These are phyloP conservation scores for Neurospora africana DNA, from an alignment of 495 filamentous ascomycete genomes.

Conservation along the genomic window DNA sequence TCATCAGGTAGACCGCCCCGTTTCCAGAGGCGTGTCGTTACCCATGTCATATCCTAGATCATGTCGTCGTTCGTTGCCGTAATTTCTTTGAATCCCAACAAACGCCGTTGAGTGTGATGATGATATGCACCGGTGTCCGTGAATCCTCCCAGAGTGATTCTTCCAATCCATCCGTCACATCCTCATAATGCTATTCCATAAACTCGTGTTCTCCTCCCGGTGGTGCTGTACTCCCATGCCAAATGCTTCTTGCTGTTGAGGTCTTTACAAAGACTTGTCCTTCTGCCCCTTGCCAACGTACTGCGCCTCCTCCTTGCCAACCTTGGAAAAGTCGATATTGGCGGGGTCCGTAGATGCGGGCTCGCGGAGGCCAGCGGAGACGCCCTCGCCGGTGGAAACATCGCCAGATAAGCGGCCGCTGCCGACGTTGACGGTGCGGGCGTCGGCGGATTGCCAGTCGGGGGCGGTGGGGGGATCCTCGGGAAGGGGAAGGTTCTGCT, in stretches of 20 bases:
- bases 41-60: not conserved
- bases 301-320: constrained; percentile 40
- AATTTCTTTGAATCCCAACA: not conserved
- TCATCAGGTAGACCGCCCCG: not conserved
- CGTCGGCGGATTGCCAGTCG: constrained; percentile 64
- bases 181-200: not conserved
- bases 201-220: not conserved
- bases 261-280: not conserved
- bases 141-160: not conserved
- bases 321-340: constrained; percentile 33
- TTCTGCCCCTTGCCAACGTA: constrained; percentile 1
- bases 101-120: not conserved
- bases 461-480: constrained; percentile 61
- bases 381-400: constrained; percentile 40
- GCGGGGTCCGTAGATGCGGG: constrained; percentile 48
- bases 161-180: not conserved
- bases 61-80: not conserved
- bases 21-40: not conserved
- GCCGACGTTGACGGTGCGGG: constrained; percentile 55
- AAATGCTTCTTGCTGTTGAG: not conserved
- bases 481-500: constrained; percentile 67
- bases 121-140: not conserved
- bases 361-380: constrained; percentile 46
- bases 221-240: not conserved
- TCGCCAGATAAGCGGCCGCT: constrained; percentile 45